These are phyloP conservation scores for Alternaria sp. DNA, from an alignment of 2,329 filamentous ascomycete genomes.

Conservation along the genomic window DNA sequence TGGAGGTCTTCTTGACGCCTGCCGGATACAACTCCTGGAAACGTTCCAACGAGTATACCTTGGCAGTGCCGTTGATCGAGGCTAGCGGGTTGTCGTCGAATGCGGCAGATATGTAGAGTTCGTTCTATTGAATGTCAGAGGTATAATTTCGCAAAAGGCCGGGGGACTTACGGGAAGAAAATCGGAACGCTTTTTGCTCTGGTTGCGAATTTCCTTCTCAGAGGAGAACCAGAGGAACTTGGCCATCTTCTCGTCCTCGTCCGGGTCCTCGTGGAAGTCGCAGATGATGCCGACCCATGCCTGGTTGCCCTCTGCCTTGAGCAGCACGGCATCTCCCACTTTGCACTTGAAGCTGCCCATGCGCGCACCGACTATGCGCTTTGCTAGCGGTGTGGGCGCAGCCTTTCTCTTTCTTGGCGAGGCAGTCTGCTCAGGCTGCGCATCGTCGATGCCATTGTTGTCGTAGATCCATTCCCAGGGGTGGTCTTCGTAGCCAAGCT, in stretches of 20 bases:
- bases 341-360: slow-evolving; percentile 82
- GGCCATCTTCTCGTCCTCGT: slow-evolving; percentile 71
- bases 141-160: not conserved
- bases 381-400: slow-evolving; percentile 27
- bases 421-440: slow-evolving; percentile 27
- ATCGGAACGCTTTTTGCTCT: slow-evolving; percentile 81
- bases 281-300: slow-evolving; percentile 92
- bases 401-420: slow-evolving; percentile 45
- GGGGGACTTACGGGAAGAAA: slow-evolving; percentile 66
- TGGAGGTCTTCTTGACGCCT: slow-evolving; percentile 75
- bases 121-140: slow-evolving; percentile 64
- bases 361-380: slow-evolving; percentile 76
- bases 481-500: slow-evolving; percentile 64
- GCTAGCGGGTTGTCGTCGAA: slow-evolving; percentile 86
- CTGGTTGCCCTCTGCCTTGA: slow-evolving; percentile 89
- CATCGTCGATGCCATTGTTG: slow-evolving; percentile 25
- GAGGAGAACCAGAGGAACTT: slow-evolving; percentile 97
- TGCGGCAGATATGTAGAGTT: slow-evolving; percentile 87
- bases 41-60: slow-evolving; percentile 72
- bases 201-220: slow-evolving; percentile 85
- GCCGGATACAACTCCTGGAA: slow-evolving; percentile 75
- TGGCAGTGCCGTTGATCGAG: slow-evolving; percentile 90
- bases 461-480: slow-evolving; percentile 65
- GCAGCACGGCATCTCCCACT: slow-evolving; percentile 81
- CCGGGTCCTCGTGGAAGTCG: slow-evolving; percentile 72